Evolutionary conservation across 352 stramenopile genomes (phyloP).

Genomic region (Aphanomyces astaci): DNA sequence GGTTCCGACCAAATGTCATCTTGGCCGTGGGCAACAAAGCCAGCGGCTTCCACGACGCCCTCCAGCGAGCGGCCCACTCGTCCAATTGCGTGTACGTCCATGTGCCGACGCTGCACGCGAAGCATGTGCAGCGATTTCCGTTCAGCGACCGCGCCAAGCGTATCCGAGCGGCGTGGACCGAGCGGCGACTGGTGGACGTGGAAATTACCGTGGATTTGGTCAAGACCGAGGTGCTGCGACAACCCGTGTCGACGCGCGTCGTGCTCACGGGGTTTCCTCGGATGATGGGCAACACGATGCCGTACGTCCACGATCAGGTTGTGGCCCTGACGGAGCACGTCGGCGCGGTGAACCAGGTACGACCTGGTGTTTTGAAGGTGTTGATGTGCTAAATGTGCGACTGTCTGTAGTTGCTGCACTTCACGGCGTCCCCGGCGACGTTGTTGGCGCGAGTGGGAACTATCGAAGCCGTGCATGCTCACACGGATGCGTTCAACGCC

Average conservation of each 20-base stretch:
- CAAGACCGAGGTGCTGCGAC: not conserved
- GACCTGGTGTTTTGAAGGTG: not conserved
- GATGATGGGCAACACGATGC: conserved; percentile 1
- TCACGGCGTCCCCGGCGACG: not conserved
- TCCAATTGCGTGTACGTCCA: not conserved
- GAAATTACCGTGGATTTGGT: not conserved
- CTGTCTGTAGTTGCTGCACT: conserved; percentile 3
- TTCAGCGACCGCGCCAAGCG: not conserved
- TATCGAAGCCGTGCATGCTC: not conserved
- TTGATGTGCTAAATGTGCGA: not conserved
- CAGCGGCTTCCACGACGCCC: conserved; percentile 1
- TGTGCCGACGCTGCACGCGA: not conserved
- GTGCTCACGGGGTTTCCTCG: conserved; percentile 8
- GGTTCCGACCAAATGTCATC: not conserved
- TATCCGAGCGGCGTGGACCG: not conserved
- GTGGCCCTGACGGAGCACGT: not conserved
- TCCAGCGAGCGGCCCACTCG: not conserved
- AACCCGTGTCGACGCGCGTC: not conserved
- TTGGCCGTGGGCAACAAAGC: conserved; percentile 7
- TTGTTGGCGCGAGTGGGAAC: not conserved
- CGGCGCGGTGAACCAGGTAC: not conserved
- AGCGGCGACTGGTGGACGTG: not conserved
- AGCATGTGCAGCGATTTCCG: not conserved
- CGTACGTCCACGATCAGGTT: conserved; percentile 12
- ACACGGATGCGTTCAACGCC: not conserved